Evolutionary conservation across 192 early-diverging fungal species (phyloP), one percentile per base, ranked within the genome.

Genomic region (Coemansia sp.): DNA sequence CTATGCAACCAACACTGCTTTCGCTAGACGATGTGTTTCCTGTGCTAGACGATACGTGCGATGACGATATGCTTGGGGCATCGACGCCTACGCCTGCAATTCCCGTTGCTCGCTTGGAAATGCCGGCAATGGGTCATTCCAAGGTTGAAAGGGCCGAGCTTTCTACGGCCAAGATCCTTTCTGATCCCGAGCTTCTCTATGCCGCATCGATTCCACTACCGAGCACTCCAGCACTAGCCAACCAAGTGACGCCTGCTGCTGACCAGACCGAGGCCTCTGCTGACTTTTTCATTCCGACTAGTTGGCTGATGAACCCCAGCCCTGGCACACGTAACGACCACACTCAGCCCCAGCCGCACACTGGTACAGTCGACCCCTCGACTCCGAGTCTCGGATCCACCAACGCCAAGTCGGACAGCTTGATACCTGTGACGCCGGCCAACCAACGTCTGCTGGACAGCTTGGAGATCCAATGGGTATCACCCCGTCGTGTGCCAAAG

Each of bases 171-270:
- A 72, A 36, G 64, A 81, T 81, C 13, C 65, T 81, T 5, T 57
- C 67, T 9, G 80, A 82, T 13, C 71, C 80, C 0, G 74, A 73
- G 21, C 68, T 82, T 26, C 48, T 82, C 62, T 45, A 65, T 43
- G 80, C 80, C 1, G 80, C 80, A 18, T 71, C 75, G 11, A 64
- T 83, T 16, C 80, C 80, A 31, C 66, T 83, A 14, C 80, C 80
- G 13, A 34, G 43, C 11, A 82, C 79, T 21, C 79, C 79, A 0
- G 63, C 69, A 8, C 36, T 65, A 40, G 60, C 36, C 40, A 50
- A 63, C 55, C 66, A 72, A 35, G 40, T 59, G 55, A 75, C 78
- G 11, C 61, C 76, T 6, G 21, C 10, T 7, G 61, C 35, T 7
- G 35, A 57, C 4, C 26, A 45, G 24, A 38, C 6, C 0, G 57